Evolutionary conservation across 2,329 filamentous ascomycete species (phyloP).

Genomic region (Fusarium sp.): DNA sequence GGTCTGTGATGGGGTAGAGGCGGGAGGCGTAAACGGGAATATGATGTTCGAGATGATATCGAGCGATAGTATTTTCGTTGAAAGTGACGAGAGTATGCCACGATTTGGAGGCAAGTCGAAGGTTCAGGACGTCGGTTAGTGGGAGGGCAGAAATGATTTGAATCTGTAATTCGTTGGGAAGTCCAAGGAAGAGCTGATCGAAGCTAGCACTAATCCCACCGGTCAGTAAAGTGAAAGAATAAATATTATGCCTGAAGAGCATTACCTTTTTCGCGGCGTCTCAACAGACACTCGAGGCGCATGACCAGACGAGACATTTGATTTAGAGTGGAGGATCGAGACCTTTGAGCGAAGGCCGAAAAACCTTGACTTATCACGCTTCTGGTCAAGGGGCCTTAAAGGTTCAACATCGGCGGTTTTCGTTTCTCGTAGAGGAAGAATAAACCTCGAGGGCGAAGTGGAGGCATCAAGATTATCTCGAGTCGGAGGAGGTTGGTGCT

Average conservation of each 20-base stretch:
- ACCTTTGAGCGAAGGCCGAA: constrained; percentile 53
- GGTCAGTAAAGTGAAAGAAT: background rate
- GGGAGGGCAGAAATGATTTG: constrained; percentile 69
- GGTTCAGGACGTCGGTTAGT: constrained; percentile 66
- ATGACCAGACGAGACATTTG: constrained; percentile 26
- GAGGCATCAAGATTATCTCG: constrained; percentile 36
- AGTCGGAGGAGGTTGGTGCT: constrained; percentile 45
- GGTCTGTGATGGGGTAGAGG: constrained; percentile 64
- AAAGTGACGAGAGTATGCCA: constrained; percentile 68
- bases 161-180: constrained; percentile 70
- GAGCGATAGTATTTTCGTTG: constrained; percentile 69
- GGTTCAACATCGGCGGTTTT: constrained; percentile 46
- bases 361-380: constrained; percentile 55
- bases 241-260: background rate
- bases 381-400: constrained; percentile 45
- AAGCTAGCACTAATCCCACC: constrained; percentile 49
- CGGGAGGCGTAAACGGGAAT: constrained; percentile 68
- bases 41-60: constrained; percentile 67
- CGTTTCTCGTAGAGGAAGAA: constrained; percentile 58
- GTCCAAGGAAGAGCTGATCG: constrained; percentile 64
- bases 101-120: constrained; percentile 66
- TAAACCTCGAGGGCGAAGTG: constrained; percentile 54
- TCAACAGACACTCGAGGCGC: constrained; percentile 39
- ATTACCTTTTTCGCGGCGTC: constrained; percentile 48
- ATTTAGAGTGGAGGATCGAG: constrained; percentile 48